Percentiles rank a stretch among this genome's conserved stretches.
phyloP scores from a whole-genome alignment of 163 green algal genomes.

The Scenedesmus sp. region DNA sequence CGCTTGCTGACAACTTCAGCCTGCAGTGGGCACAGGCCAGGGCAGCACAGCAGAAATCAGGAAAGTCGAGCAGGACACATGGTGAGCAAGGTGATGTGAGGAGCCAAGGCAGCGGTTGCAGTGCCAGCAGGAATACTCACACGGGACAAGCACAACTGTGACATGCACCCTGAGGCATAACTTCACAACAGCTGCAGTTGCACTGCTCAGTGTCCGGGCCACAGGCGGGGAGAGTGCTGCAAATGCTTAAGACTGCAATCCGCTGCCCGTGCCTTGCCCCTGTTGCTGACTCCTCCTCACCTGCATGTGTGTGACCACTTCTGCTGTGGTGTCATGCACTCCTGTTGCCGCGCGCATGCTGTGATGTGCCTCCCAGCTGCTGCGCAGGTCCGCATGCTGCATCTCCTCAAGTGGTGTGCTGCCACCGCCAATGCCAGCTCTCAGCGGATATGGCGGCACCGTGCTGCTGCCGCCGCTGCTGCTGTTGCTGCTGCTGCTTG shows the following conservation, averaged over 20 bases:
- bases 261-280: no score
- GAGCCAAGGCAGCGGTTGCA: no score
- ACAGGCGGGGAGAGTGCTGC: neutral
- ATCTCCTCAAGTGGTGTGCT: slow-evolving; percentile 47
- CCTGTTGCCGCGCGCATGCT: neutral
- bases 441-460: slow-evolving; percentile 37
- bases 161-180: no score
- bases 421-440: neutral
- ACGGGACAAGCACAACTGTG: no score
- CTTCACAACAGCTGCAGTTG: no score
- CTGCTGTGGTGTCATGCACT: neutral
- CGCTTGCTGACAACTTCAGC: slow-evolving; percentile 13
- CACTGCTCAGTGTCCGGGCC: neutral
- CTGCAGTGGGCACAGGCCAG: slow-evolving; percentile 37
- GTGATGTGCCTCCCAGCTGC: slow-evolving; percentile 68
- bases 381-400: slow-evolving; percentile 66
- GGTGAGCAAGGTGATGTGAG: no score
- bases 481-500: neutral
- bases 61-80: neutral
- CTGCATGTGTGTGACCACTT: slow-evolving; percentile 22
- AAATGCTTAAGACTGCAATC: neutral
- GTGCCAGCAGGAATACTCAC: no score
- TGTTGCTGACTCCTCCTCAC: neutral
- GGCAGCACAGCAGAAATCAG: neutral
- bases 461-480: neutral